Percentiles rank a stretch among this genome's conserved stretches.
Conservation (phyloP, 2,329 filamentous ascomycete species). For the Sporothrix luriei region DNA sequence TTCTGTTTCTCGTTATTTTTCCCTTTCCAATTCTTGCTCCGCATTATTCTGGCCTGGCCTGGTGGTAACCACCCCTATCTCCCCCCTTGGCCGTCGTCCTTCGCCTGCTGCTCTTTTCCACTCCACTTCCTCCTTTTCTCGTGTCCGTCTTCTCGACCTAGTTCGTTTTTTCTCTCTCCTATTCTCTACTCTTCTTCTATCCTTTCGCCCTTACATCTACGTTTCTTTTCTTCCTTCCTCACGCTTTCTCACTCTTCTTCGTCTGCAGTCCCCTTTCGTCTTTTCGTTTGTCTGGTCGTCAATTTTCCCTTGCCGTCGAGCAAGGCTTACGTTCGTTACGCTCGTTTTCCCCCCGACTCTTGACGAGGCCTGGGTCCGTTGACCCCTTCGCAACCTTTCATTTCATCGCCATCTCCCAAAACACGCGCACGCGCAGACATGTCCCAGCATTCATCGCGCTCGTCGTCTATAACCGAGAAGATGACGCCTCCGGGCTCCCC, state of each 20-base stretch:
- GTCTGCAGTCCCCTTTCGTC: neutral
- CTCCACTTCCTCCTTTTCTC: constrained; percentile 16
- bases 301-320: neutral
- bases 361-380: constrained; percentile 16
- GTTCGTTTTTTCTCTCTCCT: neutral
- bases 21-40: neutral
- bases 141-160: constrained; percentile 12
- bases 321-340: constrained; percentile 20
- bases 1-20: constrained; percentile 15
- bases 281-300: constrained; percentile 2
- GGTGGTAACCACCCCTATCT: constrained; percentile 18
- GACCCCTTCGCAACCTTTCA: neutral
- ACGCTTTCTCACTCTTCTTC: neutral
- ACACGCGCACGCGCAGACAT: constrained; percentile 27
- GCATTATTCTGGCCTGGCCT: neutral
- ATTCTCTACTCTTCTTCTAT: constrained; percentile 19
- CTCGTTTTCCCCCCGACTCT: constrained; percentile 7
- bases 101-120: constrained; percentile 13
- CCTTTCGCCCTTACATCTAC: constrained; percentile 14
- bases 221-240: constrained; percentile 7
- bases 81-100: constrained; percentile 7
- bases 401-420: neutral
- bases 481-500: constrained; percentile 33
- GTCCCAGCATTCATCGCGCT: constrained; percentile 34
- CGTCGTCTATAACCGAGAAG: constrained; percentile 34